Conservation (phyloP, 1,139 yeast species). For the Sugiyamaella castrensis region DNA sequence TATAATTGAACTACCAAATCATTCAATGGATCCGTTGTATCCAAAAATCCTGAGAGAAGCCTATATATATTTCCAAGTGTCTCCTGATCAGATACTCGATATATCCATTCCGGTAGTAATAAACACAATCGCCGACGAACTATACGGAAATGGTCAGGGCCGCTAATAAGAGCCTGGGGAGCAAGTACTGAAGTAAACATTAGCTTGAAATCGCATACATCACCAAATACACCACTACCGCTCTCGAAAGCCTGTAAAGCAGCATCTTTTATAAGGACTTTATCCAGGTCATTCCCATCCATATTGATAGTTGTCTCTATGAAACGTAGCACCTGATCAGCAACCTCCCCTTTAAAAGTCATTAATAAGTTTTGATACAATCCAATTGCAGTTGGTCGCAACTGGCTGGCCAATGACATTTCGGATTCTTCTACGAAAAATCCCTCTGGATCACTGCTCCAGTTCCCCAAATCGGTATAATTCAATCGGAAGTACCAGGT, state of each 20-base stretch:
- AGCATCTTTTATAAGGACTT: slow-evolving; percentile 70
- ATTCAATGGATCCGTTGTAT: slow-evolving; percentile 45
- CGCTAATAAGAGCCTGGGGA: slow-evolving; percentile 52
- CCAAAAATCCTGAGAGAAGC: slow-evolving; percentile 40
- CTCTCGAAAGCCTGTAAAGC: slow-evolving; percentile 78
- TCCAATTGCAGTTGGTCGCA: slow-evolving; percentile 85
- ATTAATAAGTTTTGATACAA: slow-evolving; percentile 73
- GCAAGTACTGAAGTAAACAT: slow-evolving; percentile 57
- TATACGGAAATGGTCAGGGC: slow-evolving; percentile 50
- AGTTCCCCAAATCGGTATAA: slow-evolving; percentile 72
- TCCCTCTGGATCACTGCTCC: slow-evolving; percentile 88
- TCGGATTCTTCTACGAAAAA: slow-evolving; percentile 83
- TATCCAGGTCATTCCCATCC: slow-evolving; percentile 35
- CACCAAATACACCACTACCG: slow-evolving; percentile 64
- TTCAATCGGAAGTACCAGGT: slow-evolving; percentile 69
- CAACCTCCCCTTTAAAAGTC: slow-evolving; percentile 59
- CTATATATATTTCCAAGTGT: slow-evolving; percentile 61
- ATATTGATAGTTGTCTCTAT: slow-evolving; percentile 52
- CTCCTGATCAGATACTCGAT: slow-evolving; percentile 46
- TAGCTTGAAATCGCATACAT: slow-evolving; percentile 60
- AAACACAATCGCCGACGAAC: slow-evolving; percentile 74
- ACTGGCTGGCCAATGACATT: slow-evolving; percentile 77
- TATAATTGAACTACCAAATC: slow-evolving; percentile 77
- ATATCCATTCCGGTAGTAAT: slow-evolving; percentile 77
- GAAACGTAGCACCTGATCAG: slow-evolving; percentile 59